Conservation (phyloP, 768 basidiomycete genomes). For the Cyclocybe aegerita region DNA sequence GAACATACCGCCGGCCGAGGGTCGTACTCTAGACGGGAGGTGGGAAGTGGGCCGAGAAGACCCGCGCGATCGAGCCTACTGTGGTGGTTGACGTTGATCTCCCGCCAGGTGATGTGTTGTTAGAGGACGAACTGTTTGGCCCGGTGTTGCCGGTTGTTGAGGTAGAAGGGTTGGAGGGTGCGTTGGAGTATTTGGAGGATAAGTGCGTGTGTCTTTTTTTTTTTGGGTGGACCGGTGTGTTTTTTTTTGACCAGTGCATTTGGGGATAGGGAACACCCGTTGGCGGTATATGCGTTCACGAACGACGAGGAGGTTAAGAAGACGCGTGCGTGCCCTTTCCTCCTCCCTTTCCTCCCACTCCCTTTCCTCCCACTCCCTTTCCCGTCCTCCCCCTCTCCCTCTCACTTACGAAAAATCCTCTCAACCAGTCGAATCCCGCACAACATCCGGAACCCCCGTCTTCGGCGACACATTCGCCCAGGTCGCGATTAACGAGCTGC, state of each 20-base stretch:
- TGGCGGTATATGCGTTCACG: slow-evolving; percentile 65
- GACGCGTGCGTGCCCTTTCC: slow-evolving; percentile 27
- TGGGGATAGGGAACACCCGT: slow-evolving; percentile 50
- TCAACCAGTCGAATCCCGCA: not conserved
- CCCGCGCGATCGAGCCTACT: slow-evolving; percentile 63
- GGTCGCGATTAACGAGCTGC: slow-evolving; percentile 25
- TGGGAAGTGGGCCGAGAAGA: too few relatives aligned
- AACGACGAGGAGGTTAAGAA: slow-evolving; percentile 40
- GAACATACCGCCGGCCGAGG: too few relatives aligned
- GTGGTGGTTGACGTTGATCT: slow-evolving; percentile 61
- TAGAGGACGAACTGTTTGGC: slow-evolving; percentile 74
- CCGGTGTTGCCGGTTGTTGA: slow-evolving; percentile 66
- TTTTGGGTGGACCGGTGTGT: too few relatives aligned
- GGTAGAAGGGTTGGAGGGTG: slow-evolving; percentile 55
- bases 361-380: too few relatives aligned
- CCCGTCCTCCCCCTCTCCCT: not conserved
- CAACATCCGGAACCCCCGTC: not conserved
- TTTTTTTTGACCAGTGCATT: too few relatives aligned
- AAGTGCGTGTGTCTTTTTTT: too few relatives aligned
- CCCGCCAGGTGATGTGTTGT: slow-evolving; percentile 49
- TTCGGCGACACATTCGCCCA: not conserved
- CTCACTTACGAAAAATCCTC: too few relatives aligned
- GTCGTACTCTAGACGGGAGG: too few relatives aligned
- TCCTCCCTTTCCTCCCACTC: too few relatives aligned
- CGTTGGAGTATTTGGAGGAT: slow-evolving; percentile 51